A percentile compares a stretch with the other conserved stretches of the same genome.
Evolutionary conservation across 192 early-diverging fungal genomes (phyloP).

Genomic region (Podila verticillata): DNA sequence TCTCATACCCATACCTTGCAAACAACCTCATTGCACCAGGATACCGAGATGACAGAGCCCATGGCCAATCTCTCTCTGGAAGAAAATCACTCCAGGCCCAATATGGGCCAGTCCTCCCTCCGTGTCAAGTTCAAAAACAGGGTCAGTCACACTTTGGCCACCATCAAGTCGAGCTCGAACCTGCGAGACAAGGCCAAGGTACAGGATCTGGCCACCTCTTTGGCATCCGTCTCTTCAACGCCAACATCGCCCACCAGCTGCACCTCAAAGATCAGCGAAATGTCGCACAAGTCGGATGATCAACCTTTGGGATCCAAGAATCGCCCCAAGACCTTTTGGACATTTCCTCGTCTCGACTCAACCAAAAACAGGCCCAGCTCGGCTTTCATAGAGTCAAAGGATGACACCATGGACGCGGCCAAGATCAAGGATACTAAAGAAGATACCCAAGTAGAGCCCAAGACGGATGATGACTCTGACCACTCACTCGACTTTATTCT

Average conservation of each 20-base stretch:
- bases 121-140: slow-evolving; percentile 37
- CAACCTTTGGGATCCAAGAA: slow-evolving; percentile 16
- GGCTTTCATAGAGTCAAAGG: neutral
- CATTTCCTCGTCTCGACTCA: slow-evolving; percentile 30
- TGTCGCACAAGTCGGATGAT: neutral
- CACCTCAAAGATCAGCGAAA: neutral
- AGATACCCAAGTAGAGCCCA: neutral
- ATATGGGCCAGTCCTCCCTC: slow-evolving; percentile 12
- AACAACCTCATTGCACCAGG: neutral
- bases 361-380: slow-evolving; percentile 11
- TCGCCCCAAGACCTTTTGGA: slow-evolving; percentile 33
- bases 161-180: slow-evolving; percentile 36
- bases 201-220: neutral
- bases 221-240: neutral
- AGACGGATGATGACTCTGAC: slow-evolving; percentile 32
- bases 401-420: neutral
- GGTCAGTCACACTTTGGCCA: slow-evolving; percentile 26
- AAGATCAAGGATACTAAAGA: neutral
- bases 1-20: neutral
- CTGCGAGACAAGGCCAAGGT: slow-evolving; percentile 26
- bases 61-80: neutral
- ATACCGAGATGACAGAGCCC: neutral
- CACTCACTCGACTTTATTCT: slow-evolving; percentile 34
- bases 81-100: neutral
- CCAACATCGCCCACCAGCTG: neutral